These are phyloP conservation scores for Pelargonium citronellum DNA, from an alignment of 441 rosid species.

Conservation along the genomic window DNA sequence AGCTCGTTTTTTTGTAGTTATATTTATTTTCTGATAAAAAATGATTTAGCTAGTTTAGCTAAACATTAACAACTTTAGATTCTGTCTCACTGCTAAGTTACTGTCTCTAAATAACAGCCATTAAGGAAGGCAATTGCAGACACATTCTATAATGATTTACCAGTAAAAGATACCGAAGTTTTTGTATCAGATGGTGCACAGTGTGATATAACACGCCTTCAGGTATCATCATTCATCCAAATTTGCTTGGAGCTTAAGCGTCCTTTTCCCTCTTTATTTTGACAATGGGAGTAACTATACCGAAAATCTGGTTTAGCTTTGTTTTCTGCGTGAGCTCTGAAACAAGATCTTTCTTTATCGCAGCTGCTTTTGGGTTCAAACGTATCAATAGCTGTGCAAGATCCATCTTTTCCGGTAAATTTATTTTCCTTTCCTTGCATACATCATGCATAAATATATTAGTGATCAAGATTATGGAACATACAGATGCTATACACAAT, in stretches of 20 bases:
- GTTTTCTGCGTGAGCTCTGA: neutral
- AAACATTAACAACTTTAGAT: neutral
- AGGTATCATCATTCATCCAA: constrained; percentile 38
- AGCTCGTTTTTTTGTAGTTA: too few species aligned
- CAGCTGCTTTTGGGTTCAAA: constrained; percentile 80
- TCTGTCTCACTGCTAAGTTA: neutral
- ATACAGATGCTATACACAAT: too few species aligned
- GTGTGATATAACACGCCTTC: constrained; percentile 95
- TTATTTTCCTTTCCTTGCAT: too few species aligned
- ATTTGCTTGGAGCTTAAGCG: too few species aligned
- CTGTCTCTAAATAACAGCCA: constrained; percentile 43
- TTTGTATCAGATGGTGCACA: constrained; percentile 99
- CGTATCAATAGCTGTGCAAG: constrained; percentile 90
- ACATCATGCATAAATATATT: too few species aligned
- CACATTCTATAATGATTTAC: constrained; percentile 65
- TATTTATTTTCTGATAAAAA: too few species aligned
- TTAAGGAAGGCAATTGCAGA: constrained; percentile 76
- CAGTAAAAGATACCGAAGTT: constrained; percentile 72
- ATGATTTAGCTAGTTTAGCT: too few species aligned
- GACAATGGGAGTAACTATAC: neutral
- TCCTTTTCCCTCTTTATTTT: too few species aligned
- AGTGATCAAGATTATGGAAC: too few species aligned
- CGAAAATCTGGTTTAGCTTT: neutral
- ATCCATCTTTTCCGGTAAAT: constrained; percentile 95
- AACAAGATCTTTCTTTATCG: constrained; percentile 20